Evolutionary conservation across 306 rosid genomes (phyloP).

Genomic region (Lotus japonicus): DNA sequence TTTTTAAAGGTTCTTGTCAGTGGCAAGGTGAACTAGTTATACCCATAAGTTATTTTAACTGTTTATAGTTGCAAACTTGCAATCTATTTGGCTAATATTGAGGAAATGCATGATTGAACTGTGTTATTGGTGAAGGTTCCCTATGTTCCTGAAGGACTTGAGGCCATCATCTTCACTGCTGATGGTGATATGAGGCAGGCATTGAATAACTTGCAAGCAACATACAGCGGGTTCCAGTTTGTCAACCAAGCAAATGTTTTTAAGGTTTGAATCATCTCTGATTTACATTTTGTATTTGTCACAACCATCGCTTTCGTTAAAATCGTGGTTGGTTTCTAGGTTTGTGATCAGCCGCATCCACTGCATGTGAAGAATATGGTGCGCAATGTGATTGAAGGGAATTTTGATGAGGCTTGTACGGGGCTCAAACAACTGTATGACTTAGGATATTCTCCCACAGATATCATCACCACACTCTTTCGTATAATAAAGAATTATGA

Average conservation of each 20-base stretch:
- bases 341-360: constrained; percentile 98
- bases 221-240: constrained; percentile 89
- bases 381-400: constrained; percentile 79
- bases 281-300: not conserved
- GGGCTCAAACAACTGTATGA: constrained; percentile 89
- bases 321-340: constrained; percentile 44
- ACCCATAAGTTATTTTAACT: constrained; percentile 11
- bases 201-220: constrained; percentile 96
- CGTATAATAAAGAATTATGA: constrained; percentile 85
- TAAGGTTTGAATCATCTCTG: constrained; percentile 46
- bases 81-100: not conserved
- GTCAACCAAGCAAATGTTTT: constrained; percentile 95
- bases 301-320: not conserved
- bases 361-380: constrained; percentile 89
- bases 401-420: constrained; percentile 74
- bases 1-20: constrained; percentile 7
- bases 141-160: constrained; percentile 95
- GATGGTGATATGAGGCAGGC: constrained; percentile 99
- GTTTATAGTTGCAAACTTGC: not conserved
- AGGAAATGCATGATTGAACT: constrained; percentile 16
- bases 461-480: constrained; percentile 91
- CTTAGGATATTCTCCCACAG: constrained; percentile 92
- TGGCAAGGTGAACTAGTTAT: constrained; percentile 4
- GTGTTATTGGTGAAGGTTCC: constrained; percentile 65
- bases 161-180: constrained; percentile 97